Evolutionary conservation across 208 protist species (phyloP).

Genomic region (Trypanosoma mega): DNA sequence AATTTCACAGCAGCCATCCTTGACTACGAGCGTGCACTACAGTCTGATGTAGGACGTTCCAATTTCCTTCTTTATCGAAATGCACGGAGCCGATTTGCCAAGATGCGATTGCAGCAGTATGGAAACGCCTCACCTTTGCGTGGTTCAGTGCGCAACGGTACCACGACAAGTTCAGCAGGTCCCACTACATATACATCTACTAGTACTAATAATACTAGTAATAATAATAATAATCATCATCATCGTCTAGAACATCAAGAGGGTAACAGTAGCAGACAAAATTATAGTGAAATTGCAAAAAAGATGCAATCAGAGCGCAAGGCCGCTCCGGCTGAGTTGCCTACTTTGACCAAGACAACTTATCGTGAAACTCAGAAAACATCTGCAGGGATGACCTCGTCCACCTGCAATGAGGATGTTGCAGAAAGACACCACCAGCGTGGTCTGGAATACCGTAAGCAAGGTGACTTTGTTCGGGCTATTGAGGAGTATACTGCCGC

Average conservation of each 20-base stretch:
- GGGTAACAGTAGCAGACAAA: no score
- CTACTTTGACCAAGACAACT: no score
- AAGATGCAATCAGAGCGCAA: no score
- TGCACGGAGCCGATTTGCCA: constrained; percentile 18
- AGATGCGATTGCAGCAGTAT: neutral
- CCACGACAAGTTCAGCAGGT: no score
- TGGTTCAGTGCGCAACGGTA: neutral
- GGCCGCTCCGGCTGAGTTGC: no score
- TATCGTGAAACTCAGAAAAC: no score
- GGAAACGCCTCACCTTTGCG: neutral
- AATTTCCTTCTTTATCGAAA: constrained; percentile 4
- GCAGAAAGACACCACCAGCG: constrained; percentile 69
- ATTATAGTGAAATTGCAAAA: no score
- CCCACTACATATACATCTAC: neutral
- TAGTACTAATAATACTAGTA: neutral
- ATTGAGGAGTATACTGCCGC: constrained; percentile 83
- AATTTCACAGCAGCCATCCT: constrained; percentile 71
- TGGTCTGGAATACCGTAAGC: constrained; percentile 55
- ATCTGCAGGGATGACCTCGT: neutral
- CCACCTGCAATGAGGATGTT: constrained; percentile 5
- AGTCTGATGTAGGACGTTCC: constrained; percentile 27
- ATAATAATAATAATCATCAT: neutral
- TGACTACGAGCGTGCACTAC: constrained; percentile 80
- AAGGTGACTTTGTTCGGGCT: constrained; percentile 70
- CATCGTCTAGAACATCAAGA: neutral